Base-by-base conservation (phyloP, 805 yeast genomes). In the Myxozyma neotropica region DNA sequence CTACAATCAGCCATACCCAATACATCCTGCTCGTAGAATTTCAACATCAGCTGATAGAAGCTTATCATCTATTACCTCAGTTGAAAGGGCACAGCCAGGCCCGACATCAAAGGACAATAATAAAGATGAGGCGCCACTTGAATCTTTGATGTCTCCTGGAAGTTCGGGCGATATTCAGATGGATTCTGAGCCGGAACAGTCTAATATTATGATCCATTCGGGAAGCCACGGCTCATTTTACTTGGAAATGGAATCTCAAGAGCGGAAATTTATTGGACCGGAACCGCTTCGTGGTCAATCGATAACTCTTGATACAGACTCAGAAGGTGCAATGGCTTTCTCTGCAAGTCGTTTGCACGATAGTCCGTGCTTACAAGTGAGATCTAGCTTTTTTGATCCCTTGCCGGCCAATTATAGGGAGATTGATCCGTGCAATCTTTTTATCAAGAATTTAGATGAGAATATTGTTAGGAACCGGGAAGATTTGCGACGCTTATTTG, bases 361-460 rank as follows among this genome's bases (percentile, higher is more conserved):
- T 15, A n/a, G 33, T 29, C 33, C 33, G 10, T 6, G 33, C 10
- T 29, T 38, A 7, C 43, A 44, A 24, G n/a, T 17, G 24, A n/a
- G n/a, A n/a, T 44, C 33, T 13, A 5, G 10, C 10, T 1, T 2
- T 7, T 13, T 4, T 8, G n/a, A 2, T 13, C 21, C 23, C 13
- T 21, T 1, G 1, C 23, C 12, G n/a, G 31, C 47, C 23, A 26
- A 43, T 13, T 3, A 15, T 13, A 43, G 3, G 23, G n/a, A 8
- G 15, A 26, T 29, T 17, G 64, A 61, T 24, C 54, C 60, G 15
- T 48, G 62, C 40, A 63, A 57, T 39, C 51, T 63, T 10, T 63
- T 46, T 45, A 60, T 63, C n/a, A 57, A 47, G 27, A 61, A 61
- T 38, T 29, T 63, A n/a, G 67, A 63, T 29, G 59, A 54, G 7